Base-by-base conservation (phyloP, 768 basidiomycete genomes). In the Serendipita indica region DNA sequence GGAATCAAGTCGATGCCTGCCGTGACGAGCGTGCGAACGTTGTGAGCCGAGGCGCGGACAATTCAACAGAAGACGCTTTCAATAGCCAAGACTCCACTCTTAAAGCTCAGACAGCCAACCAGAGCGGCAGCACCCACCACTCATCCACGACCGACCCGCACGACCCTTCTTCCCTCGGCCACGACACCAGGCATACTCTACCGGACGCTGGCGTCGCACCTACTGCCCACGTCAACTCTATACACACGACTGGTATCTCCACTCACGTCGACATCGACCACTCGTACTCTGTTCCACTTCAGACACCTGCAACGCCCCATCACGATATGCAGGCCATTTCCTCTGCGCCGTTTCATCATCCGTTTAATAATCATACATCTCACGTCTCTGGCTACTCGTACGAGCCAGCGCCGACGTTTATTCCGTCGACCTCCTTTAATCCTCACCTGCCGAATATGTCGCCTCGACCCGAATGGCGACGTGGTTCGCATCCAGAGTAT, bases 301-400 rank as follows among this genome's bases (percentile, higher is more conserved):
- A 54, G 10, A 18, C 12, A 4, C n/a, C 49, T 4, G 22, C 49
- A 16, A 54, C 30, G 25, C 22, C 49, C 20, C n/a, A 54, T 28
- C 22, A 4, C 49, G 49, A 54, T n/a, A 54, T 54, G 49, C 49
- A 54, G 49, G 49, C 32, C 30, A 30, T 27, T 54, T 13, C 49
- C 32, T 54, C 49, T 54, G 7, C 10, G 10, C 32, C 49, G 10
- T 28, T 18, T 25, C 27, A 18, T 3, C 41, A n/a, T 7, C n/a
- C 41, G 41, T 25, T 18, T 43, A n/a, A n/a, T n/a, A 25, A n/a
- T 43, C 18, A 43, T 18, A 7, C 41, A 43, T n/a, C 41, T n/a
- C 27, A 43, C n/a, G 41, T 7, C 18, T 43, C 18, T 25, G 5
- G 5, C 18, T 43, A 43, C 27, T 25, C 41, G 27, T 43, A 43